Evolutionary conservation across 352 stramenopile species (phyloP), one percentile per base, ranked within the genome.

Genomic region (Phytophthora tubulina): DNA sequence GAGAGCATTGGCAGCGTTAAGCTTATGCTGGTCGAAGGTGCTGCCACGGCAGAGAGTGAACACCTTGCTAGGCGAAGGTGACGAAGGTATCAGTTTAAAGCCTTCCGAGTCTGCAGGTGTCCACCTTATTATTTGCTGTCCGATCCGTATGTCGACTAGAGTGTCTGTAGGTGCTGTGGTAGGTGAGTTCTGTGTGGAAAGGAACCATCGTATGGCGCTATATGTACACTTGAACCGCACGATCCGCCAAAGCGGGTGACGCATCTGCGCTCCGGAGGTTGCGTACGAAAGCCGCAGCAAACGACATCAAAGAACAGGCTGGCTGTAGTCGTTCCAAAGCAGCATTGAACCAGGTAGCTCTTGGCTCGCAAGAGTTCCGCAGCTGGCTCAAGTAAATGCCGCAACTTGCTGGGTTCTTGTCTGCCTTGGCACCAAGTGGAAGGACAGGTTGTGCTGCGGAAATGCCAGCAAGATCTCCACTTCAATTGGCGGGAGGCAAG

Each of bases 181-280:
- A 15, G 10, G 38, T 4, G 33, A 15, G 17, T 62, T 21, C 41
- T 63, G 50, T 65, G 63, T 67, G 55, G 64, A 57, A 63, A 44
- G 21, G 27, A 61, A 21, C 13, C 13, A 15, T 30, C 54, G 56
- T 49, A 67, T 72, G 65, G 55, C n/a, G 33, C 30, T 32, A 36
- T n/a, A 41, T 39, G 13, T 9, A 50, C 38, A 30, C n/a, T 44
- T 2, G 41, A 54, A 15, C 44, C 44, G 31, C 15, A 36, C 58
- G 27, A 54, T 61, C 9, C 8, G 32, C 27, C 33, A 42, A 45
- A 10, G 27, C 41, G 49, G 46, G 33, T 8, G 31, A 46, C 27
- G 57, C 66, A 68, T 63, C 52, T 73, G n/a, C n/a, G 66, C 51
- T 63, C 41, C 39, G 35, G n/a, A 44, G 36, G 21, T 53, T 46